Base-by-base conservation (phyloP, 306 rosid species). In the Canavalia gladiata region DNA sequence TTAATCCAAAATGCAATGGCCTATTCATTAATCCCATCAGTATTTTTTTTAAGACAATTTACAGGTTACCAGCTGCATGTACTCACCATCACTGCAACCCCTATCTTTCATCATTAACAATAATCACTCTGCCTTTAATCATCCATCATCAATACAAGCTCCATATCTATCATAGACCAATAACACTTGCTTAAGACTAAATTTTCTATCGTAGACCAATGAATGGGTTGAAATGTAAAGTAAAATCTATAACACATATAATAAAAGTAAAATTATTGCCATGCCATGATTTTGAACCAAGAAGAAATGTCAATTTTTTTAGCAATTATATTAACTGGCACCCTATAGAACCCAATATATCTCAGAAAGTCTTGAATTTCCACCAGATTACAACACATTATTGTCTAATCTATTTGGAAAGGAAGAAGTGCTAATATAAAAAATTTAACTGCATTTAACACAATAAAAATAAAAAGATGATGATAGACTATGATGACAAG, bases 381-480 rank as follows among this genome's bases (percentile, higher is more conserved):
- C 2, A 8, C 60, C 31, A 49, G 4, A 62, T 9, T 2, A 46
- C 37, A n/a, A 45, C 45, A 74, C 37, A 43, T 63, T 25, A 49
- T 76, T 1, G 34, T 46, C 59, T 34, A 78, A 41, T 66, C n/a
- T 43, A 41, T 67, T 67, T 2, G 45, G 68, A 47, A 79, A 56
- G 62, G 51, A 68, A 33, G n/a, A 75, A 31, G 35, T 35, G 51
- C 60, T 8, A 29, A 67, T n/a, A 45, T 56, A 59, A 80, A 63
- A 41, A 49, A 72, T 49, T 35, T 47, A 68, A 54, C 50, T 63
- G 9, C 33, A 33, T 47, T 63, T 51, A 46, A 47, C 2, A 55
- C 34, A 55, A 45, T 56, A 52, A 75, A 43, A 58, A 57, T 37
- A 50, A 76, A 64, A 82, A 30, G 33, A 76, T 10, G 64, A 37